phyloP scores from a whole-genome alignment of 1,284 basidiomycete species.

The Entoloma clypeatum region DNA sequence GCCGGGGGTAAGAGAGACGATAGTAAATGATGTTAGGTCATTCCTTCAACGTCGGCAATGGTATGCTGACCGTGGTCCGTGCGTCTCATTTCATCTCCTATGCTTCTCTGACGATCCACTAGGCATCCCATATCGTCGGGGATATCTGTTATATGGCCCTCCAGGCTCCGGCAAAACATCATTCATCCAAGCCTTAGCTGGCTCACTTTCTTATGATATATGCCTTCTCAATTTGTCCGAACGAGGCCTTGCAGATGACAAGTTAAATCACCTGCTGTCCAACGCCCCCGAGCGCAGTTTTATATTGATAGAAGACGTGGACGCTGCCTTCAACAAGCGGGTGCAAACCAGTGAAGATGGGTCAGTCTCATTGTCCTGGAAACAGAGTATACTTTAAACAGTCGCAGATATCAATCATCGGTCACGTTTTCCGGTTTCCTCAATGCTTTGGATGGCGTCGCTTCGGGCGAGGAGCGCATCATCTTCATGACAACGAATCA shows the following conservation, averaged over 20 bases:
- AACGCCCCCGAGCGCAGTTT: slow-evolving; percentile 93
- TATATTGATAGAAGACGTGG: slow-evolving; percentile 94
- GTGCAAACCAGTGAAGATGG: slow-evolving; percentile 88
- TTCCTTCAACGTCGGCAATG: slow-evolving; percentile 87
- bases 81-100: slow-evolving; percentile 3
- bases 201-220: slow-evolving; percentile 91
- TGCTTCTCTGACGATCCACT: slow-evolving; percentile 8
- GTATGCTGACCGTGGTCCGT: slow-evolving; percentile 93
- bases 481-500: slow-evolving; percentile 99
- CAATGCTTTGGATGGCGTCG: slow-evolving; percentile 97
- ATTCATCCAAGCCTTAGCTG: slow-evolving; percentile 96
- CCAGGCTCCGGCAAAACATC: slow-evolving; percentile 98
- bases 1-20: slow-evolving; percentile 73
- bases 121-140: slow-evolving; percentile 97
- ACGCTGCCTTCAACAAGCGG: slow-evolving; percentile 95
- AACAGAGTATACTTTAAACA: not conserved
- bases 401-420: slow-evolving; percentile 79
- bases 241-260: slow-evolving; percentile 95
- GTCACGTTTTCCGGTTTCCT: slow-evolving; percentile 98
- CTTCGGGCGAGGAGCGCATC: slow-evolving; percentile 95
- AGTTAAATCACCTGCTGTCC: slow-evolving; percentile 90
- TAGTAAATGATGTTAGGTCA: slow-evolving; percentile 76
- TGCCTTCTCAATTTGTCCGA: slow-evolving; percentile 96
- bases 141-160: slow-evolving; percentile 93
- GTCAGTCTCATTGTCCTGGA: slow-evolving; percentile 37